Evolutionary conservation across 1,284 basidiomycete genomes (phyloP), one percentile per base, ranked within the genome.

Genomic region (Quambalaria eucalypti): DNA sequence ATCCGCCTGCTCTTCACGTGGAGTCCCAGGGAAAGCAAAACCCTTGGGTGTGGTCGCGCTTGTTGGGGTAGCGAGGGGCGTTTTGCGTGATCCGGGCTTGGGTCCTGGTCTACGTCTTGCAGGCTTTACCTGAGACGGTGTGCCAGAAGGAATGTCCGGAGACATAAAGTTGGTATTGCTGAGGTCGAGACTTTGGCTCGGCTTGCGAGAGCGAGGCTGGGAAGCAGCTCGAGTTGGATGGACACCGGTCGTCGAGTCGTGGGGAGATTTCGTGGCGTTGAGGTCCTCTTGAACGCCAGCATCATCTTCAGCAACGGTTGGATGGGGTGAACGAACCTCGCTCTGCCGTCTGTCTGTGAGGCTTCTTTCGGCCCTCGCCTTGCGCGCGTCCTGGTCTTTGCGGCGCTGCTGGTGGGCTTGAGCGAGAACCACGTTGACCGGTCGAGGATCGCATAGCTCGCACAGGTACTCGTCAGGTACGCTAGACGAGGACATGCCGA

Each of bases 391-490:
- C 28, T 68, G 65, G 49, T 72, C 65, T 42, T 62, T 59, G 6
- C 72, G 60, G 51, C 64, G 63, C 49, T 65, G 65, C 53, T 74
- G 72, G 38, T 63, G 61, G 2, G 62, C 63, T 28, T 65, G 61
- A 10, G 73, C 73, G 54, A 68, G 72, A 14, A 58, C 65, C 16
- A 66, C 59, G 31, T 74, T 58, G 36, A 74, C 71, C 7, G 65
- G 64, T 28, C 73, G 61, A 7, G 73, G 73, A 26, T 68, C 74
- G 60, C 78, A 79, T 38, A 71, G 55, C 46, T 78, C 77, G 66
- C 78, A 79, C 16, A 75, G 66, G 56, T 78, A 79, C 54, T 69
- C 80, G 61, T 92, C 87, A 1, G 90, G 89, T 0, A 90, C 85
- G 30, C 65, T 69, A n/a, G 66, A 61, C 40, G 69, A 69, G 1